Evolutionary conservation across 2,329 filamentous ascomycete genomes (phyloP), one percentile per base, ranked within the genome.

Genomic region (Cercospora berteroae): DNA sequence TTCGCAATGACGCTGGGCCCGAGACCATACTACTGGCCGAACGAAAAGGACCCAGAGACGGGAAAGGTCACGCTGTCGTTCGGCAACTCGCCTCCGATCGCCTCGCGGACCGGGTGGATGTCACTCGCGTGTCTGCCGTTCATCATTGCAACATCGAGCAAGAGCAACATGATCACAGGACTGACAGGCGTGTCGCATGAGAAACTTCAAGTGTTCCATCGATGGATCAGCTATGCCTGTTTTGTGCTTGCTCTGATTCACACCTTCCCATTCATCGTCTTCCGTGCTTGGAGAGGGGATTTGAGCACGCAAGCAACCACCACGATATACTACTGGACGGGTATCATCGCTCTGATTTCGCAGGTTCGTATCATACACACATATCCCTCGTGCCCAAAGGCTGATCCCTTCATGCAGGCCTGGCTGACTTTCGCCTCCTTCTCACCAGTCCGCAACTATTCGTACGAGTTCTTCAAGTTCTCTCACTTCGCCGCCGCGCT

Each of bases 401-500:
- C 63, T 64, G 20, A 64, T 36, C 16, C 10, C 3, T 23, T 1
- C 23, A 10, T 9, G 1, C 64, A 69, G 60, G 69, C 58, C 7
- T 70, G 63, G 55, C 78, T 88, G n/a, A 88, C 85, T 1, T 79
- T 87, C 57, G 81, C 84, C 72, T 88, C 85, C 0, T 74, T 85
- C 31, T 80, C 81, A 16, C 79, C 76, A 18, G 81, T 88, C 52
- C 86, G 86, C 4, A 83, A 84, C 62, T 80, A 82, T 0, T 84
- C 79, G 70, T 88, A 89, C 73, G 87, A 89, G 69, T 85, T 87
- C 72, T 89, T 89, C 83, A 88, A 88, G 70, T 80, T 80, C 3
- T 83, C 84, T 0, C 87, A 89, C 71, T 82, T 84, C 67, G 65
- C 85, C 20, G 81, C 82, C 3, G 86, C 83, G 0, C 69, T 85